phyloP scores from a whole-genome alignment of 1,139 yeast genomes.

The Groenewaldozyma auringiensis region DNA sequence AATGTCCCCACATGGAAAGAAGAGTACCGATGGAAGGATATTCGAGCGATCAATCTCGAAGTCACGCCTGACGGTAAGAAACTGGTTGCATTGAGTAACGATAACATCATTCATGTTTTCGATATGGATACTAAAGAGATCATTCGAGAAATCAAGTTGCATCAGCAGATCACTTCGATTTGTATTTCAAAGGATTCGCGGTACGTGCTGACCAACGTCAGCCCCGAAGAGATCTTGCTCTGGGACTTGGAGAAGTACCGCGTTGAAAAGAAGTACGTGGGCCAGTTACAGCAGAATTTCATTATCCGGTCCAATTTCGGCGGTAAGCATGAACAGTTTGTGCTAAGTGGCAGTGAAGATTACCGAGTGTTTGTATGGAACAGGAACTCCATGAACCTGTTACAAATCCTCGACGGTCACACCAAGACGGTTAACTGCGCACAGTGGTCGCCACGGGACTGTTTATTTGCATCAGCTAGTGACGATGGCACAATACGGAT shows the following conservation, averaged over 20 bases:
- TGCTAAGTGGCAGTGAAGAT: conserved; percentile 78
- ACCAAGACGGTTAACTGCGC: conserved; percentile 63
- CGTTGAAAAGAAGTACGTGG: conserved; percentile 55
- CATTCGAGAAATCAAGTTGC: conserved; percentile 33
- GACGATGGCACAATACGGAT: conserved; percentile 49
- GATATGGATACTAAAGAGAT: conserved; percentile 33
- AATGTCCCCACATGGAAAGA: conserved; percentile 39
- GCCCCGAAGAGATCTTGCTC: conserved; percentile 72
- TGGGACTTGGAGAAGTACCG: conserved; percentile 55
- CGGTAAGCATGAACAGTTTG: conserved; percentile 54
- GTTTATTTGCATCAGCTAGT: conserved; percentile 73
- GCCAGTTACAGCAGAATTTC: conserved; percentile 58
- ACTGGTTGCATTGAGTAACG: conserved; percentile 57
- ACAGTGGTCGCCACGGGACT: conserved; percentile 55
- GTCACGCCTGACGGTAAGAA: conserved; percentile 57
- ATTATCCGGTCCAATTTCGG: conserved; percentile 80
- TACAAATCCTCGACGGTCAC: conserved; percentile 62
- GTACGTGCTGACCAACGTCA: conserved; percentile 51
- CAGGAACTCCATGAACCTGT: conserved; percentile 59
- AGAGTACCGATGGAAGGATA: conserved; percentile 36
- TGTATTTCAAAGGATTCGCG: conserved; percentile 40
- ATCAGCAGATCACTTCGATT: conserved; percentile 43
- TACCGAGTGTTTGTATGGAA: conserved; percentile 79
- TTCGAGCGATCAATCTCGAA: conserved; percentile 62
- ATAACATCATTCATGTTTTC: conserved; percentile 46